phyloP scores from a whole-genome alignment of 2,329 filamentous ascomycete species.

The Fusarium praegraminearum region DNA sequence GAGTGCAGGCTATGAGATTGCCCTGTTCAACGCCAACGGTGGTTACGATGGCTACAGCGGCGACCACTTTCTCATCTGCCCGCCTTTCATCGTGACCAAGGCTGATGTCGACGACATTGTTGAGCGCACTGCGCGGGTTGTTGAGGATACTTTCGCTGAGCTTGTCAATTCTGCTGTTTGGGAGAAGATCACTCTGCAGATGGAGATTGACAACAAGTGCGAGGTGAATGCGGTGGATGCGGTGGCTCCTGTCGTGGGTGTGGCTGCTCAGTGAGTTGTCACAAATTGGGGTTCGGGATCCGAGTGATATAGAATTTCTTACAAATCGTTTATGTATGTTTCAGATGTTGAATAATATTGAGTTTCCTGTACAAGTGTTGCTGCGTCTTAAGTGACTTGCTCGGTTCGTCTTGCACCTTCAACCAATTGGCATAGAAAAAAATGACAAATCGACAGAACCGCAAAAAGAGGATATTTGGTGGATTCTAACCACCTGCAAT shows the following conservation, averaged over 20 bases:
- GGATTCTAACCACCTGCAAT: not conserved
- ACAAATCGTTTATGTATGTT: not conserved
- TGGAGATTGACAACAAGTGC: conserved; percentile 15
- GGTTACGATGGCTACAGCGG: conserved; percentile 43
- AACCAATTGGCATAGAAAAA: not conserved
- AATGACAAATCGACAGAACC: no score
- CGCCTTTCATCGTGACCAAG: conserved; percentile 34
- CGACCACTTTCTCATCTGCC: conserved; percentile 39
- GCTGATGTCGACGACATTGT: conserved; percentile 40
- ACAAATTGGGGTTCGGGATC: not conserved
- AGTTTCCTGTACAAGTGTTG: not conserved
- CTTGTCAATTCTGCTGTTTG: conserved; percentile 20
- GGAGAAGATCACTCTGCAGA: conserved; percentile 38
- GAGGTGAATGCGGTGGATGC: not conserved
- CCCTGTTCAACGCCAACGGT: conserved; percentile 39
- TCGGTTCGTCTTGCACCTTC: no score
- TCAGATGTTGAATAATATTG: not conserved
- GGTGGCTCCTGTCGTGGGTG: not conserved
- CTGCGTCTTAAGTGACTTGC: not conserved
- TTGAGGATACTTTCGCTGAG: conserved; percentile 38
- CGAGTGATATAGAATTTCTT: not conserved
- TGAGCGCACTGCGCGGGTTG: conserved; percentile 27
- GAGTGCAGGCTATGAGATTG: conserved; percentile 37
- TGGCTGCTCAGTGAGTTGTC: conserved; percentile 5
- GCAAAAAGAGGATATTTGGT: not conserved